Evolutionary conservation across 345 rosid species (phyloP).

Genomic region (Syzygium grande): DNA sequence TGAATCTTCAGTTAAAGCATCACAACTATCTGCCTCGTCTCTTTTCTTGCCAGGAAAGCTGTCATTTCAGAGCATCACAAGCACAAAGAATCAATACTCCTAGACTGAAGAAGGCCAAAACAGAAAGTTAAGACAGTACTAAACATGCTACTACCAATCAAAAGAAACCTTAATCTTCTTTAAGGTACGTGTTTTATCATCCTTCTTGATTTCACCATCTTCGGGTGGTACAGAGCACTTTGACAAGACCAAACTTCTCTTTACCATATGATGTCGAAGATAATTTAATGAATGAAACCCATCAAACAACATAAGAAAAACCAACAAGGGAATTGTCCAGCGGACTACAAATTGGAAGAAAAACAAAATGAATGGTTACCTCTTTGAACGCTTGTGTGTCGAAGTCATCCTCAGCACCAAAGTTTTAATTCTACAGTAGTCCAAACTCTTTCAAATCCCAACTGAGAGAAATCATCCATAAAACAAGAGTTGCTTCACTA

Average conservation of each 20-base stretch:
- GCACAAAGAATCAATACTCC: constrained; percentile 15
- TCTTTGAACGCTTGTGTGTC: constrained; percentile 73
- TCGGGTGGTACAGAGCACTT: constrained; percentile 63
- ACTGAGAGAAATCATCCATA: constrained; percentile 14
- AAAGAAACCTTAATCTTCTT: constrained; percentile 4
- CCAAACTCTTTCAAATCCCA: constrained; percentile 39
- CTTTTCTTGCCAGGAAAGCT: constrained; percentile 68
- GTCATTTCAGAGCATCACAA: constrained; percentile 22
- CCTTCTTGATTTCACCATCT: constrained; percentile 55
- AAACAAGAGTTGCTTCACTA: not conserved
- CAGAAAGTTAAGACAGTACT: not conserved
- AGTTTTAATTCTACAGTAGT: constrained; percentile 21
- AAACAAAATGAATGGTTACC: constrained; percentile 29
- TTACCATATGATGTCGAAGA: not conserved
- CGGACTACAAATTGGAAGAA: constrained; percentile 26
- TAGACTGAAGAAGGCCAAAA: constrained; percentile 11
- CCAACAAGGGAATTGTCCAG: not conserved
- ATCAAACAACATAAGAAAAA: not conserved
- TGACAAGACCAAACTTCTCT: constrained; percentile 48
- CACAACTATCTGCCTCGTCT: constrained; percentile 29
- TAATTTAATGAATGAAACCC: not conserved
- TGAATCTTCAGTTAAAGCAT: constrained; percentile 35
- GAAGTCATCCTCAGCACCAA: constrained; percentile 41
- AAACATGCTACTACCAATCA: constrained; percentile 3
- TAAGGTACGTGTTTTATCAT: constrained; percentile 28